These are phyloP conservation scores for Cyclocybe cylindracea DNA, from an alignment of 768 basidiomycete species.

Conservation along the genomic window DNA sequence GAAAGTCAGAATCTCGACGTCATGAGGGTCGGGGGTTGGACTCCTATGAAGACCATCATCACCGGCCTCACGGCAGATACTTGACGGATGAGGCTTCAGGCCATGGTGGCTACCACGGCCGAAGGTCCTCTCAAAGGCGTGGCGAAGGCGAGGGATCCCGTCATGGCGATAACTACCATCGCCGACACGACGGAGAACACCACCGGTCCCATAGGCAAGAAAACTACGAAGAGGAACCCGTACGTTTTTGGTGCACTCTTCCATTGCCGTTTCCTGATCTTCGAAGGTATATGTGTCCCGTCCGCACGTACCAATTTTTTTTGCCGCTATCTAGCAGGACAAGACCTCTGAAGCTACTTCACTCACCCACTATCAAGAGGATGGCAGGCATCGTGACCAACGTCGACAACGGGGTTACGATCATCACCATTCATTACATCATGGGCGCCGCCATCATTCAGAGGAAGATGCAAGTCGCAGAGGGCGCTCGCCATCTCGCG, in stretches of 20 bases:
- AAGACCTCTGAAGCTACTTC: not conserved
- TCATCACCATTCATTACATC: not conserved
- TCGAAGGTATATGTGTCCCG: not conserved
- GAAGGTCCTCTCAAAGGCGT: too few relatives aligned
- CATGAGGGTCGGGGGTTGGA: not conserved
- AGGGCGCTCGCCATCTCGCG: not conserved
- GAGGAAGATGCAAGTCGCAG: not conserved
- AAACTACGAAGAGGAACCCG: not conserved
- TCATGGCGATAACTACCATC: not conserved
- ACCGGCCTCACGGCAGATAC: too few relatives aligned
- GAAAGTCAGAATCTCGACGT: not conserved
- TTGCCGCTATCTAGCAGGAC: too few relatives aligned
- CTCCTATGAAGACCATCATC: not conserved
- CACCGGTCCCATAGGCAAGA: not conserved
- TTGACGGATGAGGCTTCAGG: too few relatives aligned
- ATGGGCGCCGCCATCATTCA: not conserved
- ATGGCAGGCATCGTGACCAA: not conserved
- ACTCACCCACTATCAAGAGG: constrained; percentile 1
- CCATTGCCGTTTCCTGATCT: not conserved
- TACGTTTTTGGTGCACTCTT: not conserved
- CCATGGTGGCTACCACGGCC: too few relatives aligned
- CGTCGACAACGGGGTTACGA: not conserved
- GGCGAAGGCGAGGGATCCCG: not conserved
- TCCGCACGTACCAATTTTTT: too few relatives aligned
- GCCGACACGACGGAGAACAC: not conserved